Percentiles rank a stretch among this genome's conserved stretches.
Conservation (phyloP, 371 early-diverging fungal species). For the Mortierella sp. region DNA sequence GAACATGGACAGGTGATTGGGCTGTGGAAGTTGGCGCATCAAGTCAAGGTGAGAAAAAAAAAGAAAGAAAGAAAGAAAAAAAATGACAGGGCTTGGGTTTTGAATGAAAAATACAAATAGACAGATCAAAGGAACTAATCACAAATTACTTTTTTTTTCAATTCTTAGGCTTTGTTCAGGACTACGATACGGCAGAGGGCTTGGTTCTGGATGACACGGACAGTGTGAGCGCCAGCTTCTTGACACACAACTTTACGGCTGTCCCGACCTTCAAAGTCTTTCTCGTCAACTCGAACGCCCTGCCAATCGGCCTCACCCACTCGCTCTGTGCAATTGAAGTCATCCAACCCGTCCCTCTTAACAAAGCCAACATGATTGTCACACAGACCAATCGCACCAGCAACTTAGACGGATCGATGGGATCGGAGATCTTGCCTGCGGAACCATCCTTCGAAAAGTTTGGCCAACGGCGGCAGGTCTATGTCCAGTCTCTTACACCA, state of each 20-base stretch:
- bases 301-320: constrained; percentile 59
- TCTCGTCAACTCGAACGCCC: constrained; percentile 56
- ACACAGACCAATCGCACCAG: constrained; percentile 52
- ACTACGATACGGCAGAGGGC: constrained; percentile 44
- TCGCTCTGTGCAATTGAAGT: constrained; percentile 65
- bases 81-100: neutral
- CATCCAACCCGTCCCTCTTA: constrained; percentile 35
- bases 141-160: constrained; percentile 51
- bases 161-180: constrained; percentile 23
- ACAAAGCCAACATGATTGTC: constrained; percentile 42
- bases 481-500: constrained; percentile 51
- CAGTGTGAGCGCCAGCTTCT: constrained; percentile 64
- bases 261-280: constrained; percentile 59
- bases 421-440: constrained; percentile 52
- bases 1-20: constrained; percentile 64
- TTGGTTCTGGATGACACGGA: constrained; percentile 70
- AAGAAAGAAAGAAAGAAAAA: neutral
- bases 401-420: constrained; percentile 56
- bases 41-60: constrained; percentile 61
- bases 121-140: neutral
- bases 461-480: constrained; percentile 47
- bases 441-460: constrained; percentile 48
- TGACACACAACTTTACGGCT: constrained; percentile 57
- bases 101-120: neutral
- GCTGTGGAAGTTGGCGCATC: constrained; percentile 69